These are phyloP conservation scores for Pichia sp. DNA, from an alignment of 1,139 yeast species.

Conservation along the genomic window DNA sequence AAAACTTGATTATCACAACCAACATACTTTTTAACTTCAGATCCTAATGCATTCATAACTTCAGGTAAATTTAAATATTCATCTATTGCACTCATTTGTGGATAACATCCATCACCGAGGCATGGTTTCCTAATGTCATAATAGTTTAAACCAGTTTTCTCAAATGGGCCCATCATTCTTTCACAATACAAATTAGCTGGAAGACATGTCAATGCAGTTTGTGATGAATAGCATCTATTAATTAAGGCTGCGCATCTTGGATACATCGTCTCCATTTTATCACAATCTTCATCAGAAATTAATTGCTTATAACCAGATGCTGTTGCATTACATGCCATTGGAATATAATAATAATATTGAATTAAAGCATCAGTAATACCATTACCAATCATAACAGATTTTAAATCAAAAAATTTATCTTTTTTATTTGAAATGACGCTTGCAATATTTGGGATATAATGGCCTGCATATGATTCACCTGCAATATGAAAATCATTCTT, in stretches of 20 bases:
- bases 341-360: constrained; percentile 64
- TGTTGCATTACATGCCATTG: constrained; percentile 60
- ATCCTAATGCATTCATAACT: constrained; percentile 60
- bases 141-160: constrained; percentile 55
- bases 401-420: constrained; percentile 60
- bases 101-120: constrained; percentile 48
- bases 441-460: constrained; percentile 76
- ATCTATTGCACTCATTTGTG: constrained; percentile 48
- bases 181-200: constrained; percentile 46
- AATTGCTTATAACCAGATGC: constrained; percentile 58
- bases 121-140: constrained; percentile 65
- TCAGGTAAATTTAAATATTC: constrained; percentile 52
- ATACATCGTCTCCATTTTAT: constrained; percentile 42
- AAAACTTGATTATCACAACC: constrained; percentile 56
- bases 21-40: constrained; percentile 47
- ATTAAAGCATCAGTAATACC: constrained; percentile 74
- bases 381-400: constrained; percentile 74
- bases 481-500: constrained; percentile 69
- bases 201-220: constrained; percentile 43
- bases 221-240: constrained; percentile 47
- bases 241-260: constrained; percentile 52
- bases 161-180: constrained; percentile 46
- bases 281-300: constrained; percentile 56
- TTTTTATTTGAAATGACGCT: constrained; percentile 61
- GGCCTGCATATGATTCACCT: constrained; percentile 88